Conservation (phyloP, 2,329 filamentous ascomycete genomes). For the Neofusicoccum parvum region DNA sequence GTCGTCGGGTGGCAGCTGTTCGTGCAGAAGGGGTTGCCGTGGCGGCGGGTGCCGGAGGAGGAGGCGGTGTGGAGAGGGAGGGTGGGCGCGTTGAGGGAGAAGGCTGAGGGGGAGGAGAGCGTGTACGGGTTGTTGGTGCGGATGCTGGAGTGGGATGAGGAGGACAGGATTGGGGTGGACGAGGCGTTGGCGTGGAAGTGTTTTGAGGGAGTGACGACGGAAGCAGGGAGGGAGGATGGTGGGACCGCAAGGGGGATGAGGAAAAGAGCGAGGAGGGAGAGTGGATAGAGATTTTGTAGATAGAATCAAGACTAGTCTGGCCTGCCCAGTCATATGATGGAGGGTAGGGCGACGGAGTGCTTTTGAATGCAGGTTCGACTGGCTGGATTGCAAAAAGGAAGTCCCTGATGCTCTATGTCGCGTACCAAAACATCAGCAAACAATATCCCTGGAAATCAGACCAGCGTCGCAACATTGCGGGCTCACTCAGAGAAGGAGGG, state of each 20-base stretch:
- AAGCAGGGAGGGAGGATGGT: not conserved
- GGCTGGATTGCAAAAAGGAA: too few species aligned
- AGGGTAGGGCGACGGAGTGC: too few species aligned
- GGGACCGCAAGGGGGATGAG: not conserved
- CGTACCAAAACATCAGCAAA: too few species aligned
- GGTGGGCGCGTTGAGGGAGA: not conserved
- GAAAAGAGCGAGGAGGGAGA: not conserved
- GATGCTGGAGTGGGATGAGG: conserved; percentile 8
- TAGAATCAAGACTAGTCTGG: too few species aligned
- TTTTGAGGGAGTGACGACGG: not conserved
- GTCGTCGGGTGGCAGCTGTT: conserved; percentile 8
- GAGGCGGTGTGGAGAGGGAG: not conserved
- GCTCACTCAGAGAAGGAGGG: too few species aligned
- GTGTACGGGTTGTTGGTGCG: not conserved
- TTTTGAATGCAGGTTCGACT: too few species aligned
- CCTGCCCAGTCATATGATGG: too few species aligned
- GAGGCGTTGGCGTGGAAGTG: not conserved
- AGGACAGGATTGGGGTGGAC: not conserved
- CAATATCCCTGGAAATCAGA: too few species aligned
- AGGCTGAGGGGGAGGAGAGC: not conserved
- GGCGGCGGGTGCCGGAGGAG: not conserved
- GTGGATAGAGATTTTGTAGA: not conserved
- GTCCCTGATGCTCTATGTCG: too few species aligned
- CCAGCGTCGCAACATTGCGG: too few species aligned
- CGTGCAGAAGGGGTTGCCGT: not conserved